These are phyloP conservation scores for Paratinospora sagittata DNA, from an alignment of 164 flowering plant species.

Conservation along the genomic window DNA sequence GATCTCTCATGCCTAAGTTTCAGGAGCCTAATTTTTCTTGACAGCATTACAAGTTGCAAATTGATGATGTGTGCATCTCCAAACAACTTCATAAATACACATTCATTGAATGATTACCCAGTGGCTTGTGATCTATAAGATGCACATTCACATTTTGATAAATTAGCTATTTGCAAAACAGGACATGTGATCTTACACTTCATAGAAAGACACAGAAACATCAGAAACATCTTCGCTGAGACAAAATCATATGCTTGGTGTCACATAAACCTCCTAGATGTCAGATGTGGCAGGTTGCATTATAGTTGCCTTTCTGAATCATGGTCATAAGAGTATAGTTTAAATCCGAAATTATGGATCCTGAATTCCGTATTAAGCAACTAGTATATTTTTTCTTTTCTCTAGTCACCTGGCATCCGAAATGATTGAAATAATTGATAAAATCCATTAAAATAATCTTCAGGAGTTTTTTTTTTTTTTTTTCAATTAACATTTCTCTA, in stretches of 20 bases:
- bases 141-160: not conserved
- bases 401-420: not conserved
- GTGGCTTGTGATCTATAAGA: not conserved
- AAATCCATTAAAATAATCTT: not conserved
- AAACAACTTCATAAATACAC: not conserved
- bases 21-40: not conserved
- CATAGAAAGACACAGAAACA: not conserved
- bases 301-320: not conserved
- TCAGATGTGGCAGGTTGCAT: no score
- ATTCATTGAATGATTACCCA: not conserved
- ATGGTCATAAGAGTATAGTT: not conserved
- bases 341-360: not conserved
- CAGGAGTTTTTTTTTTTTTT: no score
- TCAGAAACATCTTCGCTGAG: no score
- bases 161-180: not conserved
- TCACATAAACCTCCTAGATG: no score
- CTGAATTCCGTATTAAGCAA: not conserved
- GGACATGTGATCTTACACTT: not conserved
- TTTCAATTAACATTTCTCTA: no score
- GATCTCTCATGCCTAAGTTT: not conserved
- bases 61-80: not conserved
- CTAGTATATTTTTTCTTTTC: not conserved
- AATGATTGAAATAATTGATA: not conserved
- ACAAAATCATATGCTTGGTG: no score
- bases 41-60: not conserved